A percentile compares a stretch with the other conserved stretches of the same genome.
Conservation (phyloP, 164 flowering plant genomes). For the Liquidambar formosana region DNA sequence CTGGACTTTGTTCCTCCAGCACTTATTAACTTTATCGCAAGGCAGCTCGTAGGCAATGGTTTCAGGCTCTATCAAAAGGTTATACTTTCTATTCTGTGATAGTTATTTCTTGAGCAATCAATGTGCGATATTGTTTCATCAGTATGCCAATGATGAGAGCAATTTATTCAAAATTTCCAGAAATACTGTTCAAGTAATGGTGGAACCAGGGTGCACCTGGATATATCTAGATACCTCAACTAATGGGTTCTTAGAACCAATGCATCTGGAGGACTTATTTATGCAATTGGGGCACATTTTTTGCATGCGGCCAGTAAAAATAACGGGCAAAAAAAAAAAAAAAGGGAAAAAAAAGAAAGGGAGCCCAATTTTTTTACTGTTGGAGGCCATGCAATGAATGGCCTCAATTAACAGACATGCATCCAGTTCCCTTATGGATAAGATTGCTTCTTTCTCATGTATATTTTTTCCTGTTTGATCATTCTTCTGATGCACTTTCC, state of each 20-base stretch:
- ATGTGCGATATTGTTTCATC: not conserved
- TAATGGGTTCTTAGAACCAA: not conserved
- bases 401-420: too few species aligned
- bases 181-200: too few species aligned
- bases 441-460: too few species aligned
- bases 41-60: slow-evolving; percentile 89
- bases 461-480: not conserved
- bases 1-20: slow-evolving; percentile 86
- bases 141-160: not conserved
- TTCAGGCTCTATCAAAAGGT: slow-evolving; percentile 90
- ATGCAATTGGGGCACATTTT: too few species aligned
- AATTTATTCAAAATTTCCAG: not conserved
- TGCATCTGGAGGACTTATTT: not conserved
- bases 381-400: not conserved
- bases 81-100: slow-evolving; percentile 8
- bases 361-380: too few species aligned
- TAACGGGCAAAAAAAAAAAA: too few species aligned
- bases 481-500: not conserved
- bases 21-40: slow-evolving; percentile 80
- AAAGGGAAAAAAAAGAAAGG: too few species aligned
- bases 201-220: not conserved
- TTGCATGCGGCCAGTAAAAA: too few species aligned
- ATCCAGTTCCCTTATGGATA: too few species aligned
- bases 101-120: not conserved
- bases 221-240: not conserved